Percentiles rank a stretch among this genome's conserved stretches.
phyloP scores from a whole-genome alignment of 2,329 filamentous ascomycete genomes.

The Ophioceras dolichostomum region DNA sequence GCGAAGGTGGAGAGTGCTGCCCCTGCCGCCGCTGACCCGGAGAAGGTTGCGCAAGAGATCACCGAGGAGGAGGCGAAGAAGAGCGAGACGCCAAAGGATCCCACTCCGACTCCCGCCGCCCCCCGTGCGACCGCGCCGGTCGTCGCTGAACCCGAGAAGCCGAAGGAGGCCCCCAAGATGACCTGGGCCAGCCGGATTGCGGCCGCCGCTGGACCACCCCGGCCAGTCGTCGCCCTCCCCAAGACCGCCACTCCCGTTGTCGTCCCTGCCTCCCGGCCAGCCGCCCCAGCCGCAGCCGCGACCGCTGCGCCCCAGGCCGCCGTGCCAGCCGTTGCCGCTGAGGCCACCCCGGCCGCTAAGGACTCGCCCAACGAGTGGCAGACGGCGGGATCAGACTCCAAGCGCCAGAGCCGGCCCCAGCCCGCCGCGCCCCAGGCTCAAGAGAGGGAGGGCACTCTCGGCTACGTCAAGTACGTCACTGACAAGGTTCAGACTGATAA shows the following conservation, averaged over 20 bases:
- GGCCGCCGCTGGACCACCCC: slow-evolving; percentile 41
- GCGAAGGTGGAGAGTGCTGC: slow-evolving; percentile 20
- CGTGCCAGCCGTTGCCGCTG: neutral
- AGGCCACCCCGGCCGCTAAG: slow-evolving; percentile 29
- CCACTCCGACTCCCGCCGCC: slow-evolving; percentile 38
- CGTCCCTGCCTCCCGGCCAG: slow-evolving; percentile 25
- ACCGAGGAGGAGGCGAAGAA: slow-evolving; percentile 44
- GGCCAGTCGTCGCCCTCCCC: slow-evolving; percentile 38
- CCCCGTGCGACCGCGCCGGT: slow-evolving; percentile 33
- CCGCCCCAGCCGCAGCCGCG: slow-evolving; percentile 31
- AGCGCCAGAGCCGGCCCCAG: slow-evolving; percentile 68
- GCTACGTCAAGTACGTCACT: slow-evolving; percentile 92
- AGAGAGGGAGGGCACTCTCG: slow-evolving; percentile 67
- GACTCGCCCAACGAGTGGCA: slow-evolving; percentile 68
- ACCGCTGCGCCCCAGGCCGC: slow-evolving; percentile 18
- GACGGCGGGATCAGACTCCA: slow-evolving; percentile 71
- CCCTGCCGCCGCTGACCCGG: slow-evolving; percentile 26
- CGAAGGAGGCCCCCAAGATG: slow-evolving; percentile 43
- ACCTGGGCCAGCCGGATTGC: slow-evolving; percentile 63
- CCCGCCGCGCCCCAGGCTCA: slow-evolving; percentile 43
- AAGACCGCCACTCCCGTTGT: slow-evolving; percentile 45
- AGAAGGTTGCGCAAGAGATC: slow-evolving; percentile 38
- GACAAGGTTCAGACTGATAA: slow-evolving; percentile 71
- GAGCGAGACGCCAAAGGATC: slow-evolving; percentile 55
- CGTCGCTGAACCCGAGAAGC: slow-evolving; percentile 29